Conservation (phyloP, 257 asterid species). For the Thymus quinquecostatus region DNA sequence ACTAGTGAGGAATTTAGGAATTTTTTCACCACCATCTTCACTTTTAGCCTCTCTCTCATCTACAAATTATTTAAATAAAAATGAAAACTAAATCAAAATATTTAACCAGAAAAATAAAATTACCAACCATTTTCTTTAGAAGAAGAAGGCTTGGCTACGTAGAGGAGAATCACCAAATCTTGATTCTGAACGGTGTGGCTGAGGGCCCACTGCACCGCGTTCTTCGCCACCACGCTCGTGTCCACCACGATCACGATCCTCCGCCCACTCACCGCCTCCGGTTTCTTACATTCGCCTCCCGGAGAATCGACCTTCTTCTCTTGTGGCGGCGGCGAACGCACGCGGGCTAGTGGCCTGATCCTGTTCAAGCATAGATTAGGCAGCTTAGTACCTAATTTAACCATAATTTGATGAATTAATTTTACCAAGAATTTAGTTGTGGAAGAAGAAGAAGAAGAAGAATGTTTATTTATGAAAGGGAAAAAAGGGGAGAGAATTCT, state of each 20-base stretch:
- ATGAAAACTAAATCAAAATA: neutral
- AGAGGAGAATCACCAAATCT: constrained; percentile 63
- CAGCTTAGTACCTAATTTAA: constrained; percentile 51
- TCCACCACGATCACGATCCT: constrained; percentile 81
- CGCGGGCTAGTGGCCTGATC: constrained; percentile 71
- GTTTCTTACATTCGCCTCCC: constrained; percentile 22
- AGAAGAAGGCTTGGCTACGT: constrained; percentile 55
- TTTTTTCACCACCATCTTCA: constrained; percentile 34
- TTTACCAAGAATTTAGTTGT: constrained; percentile 22
- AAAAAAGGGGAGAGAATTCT: constrained; percentile 19
- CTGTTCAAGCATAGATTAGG: constrained; percentile 74
- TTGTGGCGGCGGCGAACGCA: constrained; percentile 59
- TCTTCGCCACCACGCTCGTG: constrained; percentile 60
- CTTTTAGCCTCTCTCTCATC: constrained; percentile 40
- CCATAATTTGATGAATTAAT: constrained; percentile 17
- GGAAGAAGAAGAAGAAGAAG: constrained; percentile 20
- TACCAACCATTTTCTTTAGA: constrained; percentile 43
- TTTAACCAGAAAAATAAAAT: neutral
- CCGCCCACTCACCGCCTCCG: constrained; percentile 48
- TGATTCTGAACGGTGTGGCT: constrained; percentile 72
- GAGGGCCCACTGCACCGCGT: constrained; percentile 77
- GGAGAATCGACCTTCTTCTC: constrained; percentile 24
- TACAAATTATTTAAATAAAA: constrained; percentile 13
- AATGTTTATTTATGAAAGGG: constrained; percentile 19
- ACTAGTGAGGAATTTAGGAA: constrained; percentile 55